phyloP scores from a whole-genome alignment of 495 filamentous ascomycete species.

The Penicillium dipodomyicola region DNA sequence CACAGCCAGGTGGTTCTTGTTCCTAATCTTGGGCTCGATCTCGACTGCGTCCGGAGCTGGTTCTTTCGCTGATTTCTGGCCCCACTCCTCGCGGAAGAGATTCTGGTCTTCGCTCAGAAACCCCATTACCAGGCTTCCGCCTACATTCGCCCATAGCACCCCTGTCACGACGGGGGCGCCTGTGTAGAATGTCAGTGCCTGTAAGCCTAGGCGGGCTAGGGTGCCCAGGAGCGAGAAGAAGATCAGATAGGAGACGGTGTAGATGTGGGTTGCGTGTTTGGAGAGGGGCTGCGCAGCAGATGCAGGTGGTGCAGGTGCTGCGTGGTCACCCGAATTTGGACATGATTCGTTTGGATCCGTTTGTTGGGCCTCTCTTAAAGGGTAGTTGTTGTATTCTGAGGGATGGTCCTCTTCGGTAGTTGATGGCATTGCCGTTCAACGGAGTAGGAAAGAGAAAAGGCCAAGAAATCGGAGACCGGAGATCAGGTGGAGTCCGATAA shows the following conservation, averaged over 20 bases:
- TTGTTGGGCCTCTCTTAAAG: constrained; percentile 4
- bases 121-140: constrained; percentile 80
- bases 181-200: constrained; percentile 77
- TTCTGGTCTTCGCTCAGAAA: constrained; percentile 78
- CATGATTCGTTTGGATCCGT: constrained; percentile 12
- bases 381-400: constrained; percentile 14
- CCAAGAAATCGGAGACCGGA: constrained; percentile 11
- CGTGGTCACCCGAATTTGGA: not conserved
- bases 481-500: constrained; percentile 15
- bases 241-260: constrained; percentile 76
- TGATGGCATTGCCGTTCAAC: not conserved
- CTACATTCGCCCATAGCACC: constrained; percentile 88
- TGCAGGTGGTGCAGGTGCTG: constrained; percentile 6
- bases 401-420: constrained; percentile 5
- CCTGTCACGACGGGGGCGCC: constrained; percentile 70
- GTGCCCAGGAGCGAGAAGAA: constrained; percentile 88
- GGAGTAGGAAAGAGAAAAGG: not conserved
- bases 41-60: constrained; percentile 20
- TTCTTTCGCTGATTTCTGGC: constrained; percentile 14
- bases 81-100: constrained; percentile 71
- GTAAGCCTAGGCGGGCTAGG: constrained; percentile 76
- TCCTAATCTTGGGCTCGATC: constrained; percentile 9
- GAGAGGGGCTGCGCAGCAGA: constrained; percentile 35
- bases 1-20: constrained; percentile 38
- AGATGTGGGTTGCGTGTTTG: constrained; percentile 64